phyloP scores from a whole-genome alignment of 441 rosid genomes.

The Erodium trifolium region DNA sequence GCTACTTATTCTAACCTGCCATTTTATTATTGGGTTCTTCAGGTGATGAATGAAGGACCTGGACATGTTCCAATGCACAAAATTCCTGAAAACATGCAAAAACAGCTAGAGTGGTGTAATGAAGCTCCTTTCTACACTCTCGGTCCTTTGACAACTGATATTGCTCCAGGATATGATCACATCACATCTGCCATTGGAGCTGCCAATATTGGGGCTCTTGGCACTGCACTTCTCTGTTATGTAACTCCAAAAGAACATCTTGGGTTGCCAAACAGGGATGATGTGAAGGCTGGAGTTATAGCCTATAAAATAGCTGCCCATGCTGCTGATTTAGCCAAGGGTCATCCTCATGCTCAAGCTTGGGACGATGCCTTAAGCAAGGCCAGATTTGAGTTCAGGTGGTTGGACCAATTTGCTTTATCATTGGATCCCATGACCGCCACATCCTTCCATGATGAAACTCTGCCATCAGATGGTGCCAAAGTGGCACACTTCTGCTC shows the following conservation, averaged over 20 bases:
- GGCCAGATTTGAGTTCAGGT: constrained; percentile 89
- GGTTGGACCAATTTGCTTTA: constrained; percentile 97
- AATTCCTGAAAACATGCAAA: constrained; percentile 97
- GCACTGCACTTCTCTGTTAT: constrained; percentile 95
- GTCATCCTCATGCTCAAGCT: constrained; percentile 88
- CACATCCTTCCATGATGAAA: constrained; percentile 94
- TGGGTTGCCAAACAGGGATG: constrained; percentile 93
- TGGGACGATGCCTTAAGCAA: constrained; percentile 97
- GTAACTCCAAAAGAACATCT: constrained; percentile 97
- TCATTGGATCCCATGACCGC: constrained; percentile 98
- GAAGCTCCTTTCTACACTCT: constrained; percentile 99
- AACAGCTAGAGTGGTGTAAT: constrained; percentile 95
- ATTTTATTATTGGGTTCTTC: constrained; percentile 11
- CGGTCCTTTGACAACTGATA: constrained; percentile 89
- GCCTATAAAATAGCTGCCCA: constrained; percentile 95
- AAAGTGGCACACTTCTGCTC: constrained; percentile 97
- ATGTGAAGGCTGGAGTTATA: constrained; percentile 92
- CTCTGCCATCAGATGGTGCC: constrained; percentile 93
- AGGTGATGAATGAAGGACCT: constrained; percentile 99
- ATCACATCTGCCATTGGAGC: constrained; percentile 98
- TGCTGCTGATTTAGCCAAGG: constrained; percentile 93
- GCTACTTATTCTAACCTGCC: neutral
- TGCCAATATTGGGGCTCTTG: constrained; percentile 96
- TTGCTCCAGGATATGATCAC: constrained; percentile 96
- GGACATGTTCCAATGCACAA: constrained; percentile 95